Conservation (phyloP, 169 alveolate species). For the Cryptosporidium parvum region DNA sequence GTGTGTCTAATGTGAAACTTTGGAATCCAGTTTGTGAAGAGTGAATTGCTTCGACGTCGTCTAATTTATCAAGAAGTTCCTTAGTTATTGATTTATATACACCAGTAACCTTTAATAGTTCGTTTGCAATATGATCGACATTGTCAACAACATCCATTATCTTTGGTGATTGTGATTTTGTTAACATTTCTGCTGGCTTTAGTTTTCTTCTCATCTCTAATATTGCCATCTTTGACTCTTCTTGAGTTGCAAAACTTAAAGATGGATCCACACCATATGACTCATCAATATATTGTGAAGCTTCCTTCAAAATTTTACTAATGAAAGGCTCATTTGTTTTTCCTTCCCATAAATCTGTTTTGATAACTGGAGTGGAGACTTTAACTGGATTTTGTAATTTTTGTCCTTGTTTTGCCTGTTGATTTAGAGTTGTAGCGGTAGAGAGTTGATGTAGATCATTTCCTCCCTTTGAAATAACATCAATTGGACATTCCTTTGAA, state of each 20-base stretch:
- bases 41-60: slow-evolving; percentile 83
- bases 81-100: slow-evolving; percentile 82
- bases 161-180: slow-evolving; percentile 81
- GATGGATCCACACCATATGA: slow-evolving; percentile 89
- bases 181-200: slow-evolving; percentile 87
- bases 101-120: slow-evolving; percentile 79
- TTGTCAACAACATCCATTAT: slow-evolving; percentile 82
- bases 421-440: slow-evolving; percentile 36
- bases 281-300: slow-evolving; percentile 82
- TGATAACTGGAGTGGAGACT: background rate
- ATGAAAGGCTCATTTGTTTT: slow-evolving; percentile 29
- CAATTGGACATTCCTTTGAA: slow-evolving; percentile 80
- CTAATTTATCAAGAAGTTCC: slow-evolving; percentile 81
- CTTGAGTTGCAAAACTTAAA: slow-evolving; percentile 84
- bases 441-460: slow-evolving; percentile 22
- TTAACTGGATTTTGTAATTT: background rate
- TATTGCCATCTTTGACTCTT: slow-evolving; percentile 84
- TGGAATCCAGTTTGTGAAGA: slow-evolving; percentile 83
- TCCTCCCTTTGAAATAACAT: slow-evolving; percentile 34
- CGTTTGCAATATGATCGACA: slow-evolving; percentile 78
- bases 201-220: slow-evolving; percentile 86
- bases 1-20: slow-evolving; percentile 83
- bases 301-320: slow-evolving; percentile 42
- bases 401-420: background rate
- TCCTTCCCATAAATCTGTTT: slow-evolving; percentile 45